Base-by-base conservation (phyloP, 225 moss, liverwort and hornwort genomes). In the Neckera pumila region DNA sequence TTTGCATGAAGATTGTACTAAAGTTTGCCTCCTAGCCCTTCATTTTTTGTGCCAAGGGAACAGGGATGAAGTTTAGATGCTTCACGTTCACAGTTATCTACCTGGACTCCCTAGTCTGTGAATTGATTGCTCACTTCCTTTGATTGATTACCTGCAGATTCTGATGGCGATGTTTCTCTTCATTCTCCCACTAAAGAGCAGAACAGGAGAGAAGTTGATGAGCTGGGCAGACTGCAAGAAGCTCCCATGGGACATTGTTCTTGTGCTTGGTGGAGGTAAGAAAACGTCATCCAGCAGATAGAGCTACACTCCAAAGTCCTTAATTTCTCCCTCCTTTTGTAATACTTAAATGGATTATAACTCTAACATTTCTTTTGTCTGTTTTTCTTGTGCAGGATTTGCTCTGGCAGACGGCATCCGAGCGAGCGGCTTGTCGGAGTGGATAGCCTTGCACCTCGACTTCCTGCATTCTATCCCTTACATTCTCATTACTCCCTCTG, bases 141-240 rank as follows among this genome's bases (percentile, higher is more conserved):
- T 53, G 65, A 71, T 82, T 79, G 60, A 42, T 72, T 42, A 57
- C 66, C 77, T 92, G 92, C 96, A 97, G 96, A 91, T 97, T 65
- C 53, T 92, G 83, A 94, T 93, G 84, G 87, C 96, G 30, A 91
- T 96, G 80, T 67, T 98, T 47, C 92, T 98, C 23, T 98, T 98
- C 80, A 78, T 97, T 71, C 87, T 98, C 5, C 98, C 98, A 20
- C 84, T 92, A 75, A 82, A 79, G 30, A 80, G 83, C 36, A 88
- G 73, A 84, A 63, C 87, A 75, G 93, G 96, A 59, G 92, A 96
- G 76, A 97, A 91, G 92, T 72, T 99, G 90, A 96, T 97, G 97
- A 92, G 90, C 80, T 99, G 96, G 97, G 94, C 91, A 76, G 87
- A 87, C 73, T 97, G 97, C 91, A 96, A 97, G 91, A 95, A 96